Evolutionary conservation across 495 filamentous ascomycete genomes (phyloP).

Genomic region (Penicillium paradoxum): DNA sequence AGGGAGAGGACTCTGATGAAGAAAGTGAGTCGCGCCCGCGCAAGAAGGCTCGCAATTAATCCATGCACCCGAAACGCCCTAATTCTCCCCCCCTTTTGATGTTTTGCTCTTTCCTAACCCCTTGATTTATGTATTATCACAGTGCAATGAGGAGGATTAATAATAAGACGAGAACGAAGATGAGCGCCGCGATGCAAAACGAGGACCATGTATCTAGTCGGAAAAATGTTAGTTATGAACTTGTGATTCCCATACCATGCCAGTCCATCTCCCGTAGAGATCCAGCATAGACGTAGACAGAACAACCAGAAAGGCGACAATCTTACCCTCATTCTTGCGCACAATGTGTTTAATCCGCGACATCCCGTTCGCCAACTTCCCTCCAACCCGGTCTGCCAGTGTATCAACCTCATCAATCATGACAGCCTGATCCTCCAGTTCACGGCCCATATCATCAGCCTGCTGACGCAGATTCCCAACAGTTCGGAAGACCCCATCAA

Average conservation of each 20-base stretch:
- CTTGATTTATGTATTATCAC: conserved; percentile 36
- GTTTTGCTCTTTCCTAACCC: conserved; percentile 12
- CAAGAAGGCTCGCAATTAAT: conserved; percentile 43
- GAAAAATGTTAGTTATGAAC: conserved; percentile 27
- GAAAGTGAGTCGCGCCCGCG: conserved; percentile 32
- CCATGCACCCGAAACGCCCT: conserved; percentile 18
- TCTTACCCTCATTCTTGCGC: conserved; percentile 82
- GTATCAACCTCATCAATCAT: conserved; percentile 76
- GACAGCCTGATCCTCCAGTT: conserved; percentile 87
- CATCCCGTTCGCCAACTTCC: conserved; percentile 78
- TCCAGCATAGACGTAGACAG: conserved; percentile 1
- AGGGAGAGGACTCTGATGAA: conserved; percentile 31
- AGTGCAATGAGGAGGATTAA: conserved; percentile 65
- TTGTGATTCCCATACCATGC: conserved; percentile 15
- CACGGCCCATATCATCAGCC: conserved; percentile 90
- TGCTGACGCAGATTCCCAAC: conserved; percentile 85
- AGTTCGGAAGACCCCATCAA: conserved; percentile 88
- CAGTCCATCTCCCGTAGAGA: neutral
- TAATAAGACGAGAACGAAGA: conserved; percentile 77
- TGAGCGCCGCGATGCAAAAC: conserved; percentile 85
- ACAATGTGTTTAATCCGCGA: conserved; percentile 80
- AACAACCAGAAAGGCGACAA: neutral
- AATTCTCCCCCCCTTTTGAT: conserved; percentile 16
- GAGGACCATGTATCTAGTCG: conserved; percentile 70
- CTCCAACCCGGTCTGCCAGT: conserved; percentile 79